Evolutionary conservation across 2,329 filamentous ascomycete genomes (phyloP).

Genomic region (Exserohilum turcica): DNA sequence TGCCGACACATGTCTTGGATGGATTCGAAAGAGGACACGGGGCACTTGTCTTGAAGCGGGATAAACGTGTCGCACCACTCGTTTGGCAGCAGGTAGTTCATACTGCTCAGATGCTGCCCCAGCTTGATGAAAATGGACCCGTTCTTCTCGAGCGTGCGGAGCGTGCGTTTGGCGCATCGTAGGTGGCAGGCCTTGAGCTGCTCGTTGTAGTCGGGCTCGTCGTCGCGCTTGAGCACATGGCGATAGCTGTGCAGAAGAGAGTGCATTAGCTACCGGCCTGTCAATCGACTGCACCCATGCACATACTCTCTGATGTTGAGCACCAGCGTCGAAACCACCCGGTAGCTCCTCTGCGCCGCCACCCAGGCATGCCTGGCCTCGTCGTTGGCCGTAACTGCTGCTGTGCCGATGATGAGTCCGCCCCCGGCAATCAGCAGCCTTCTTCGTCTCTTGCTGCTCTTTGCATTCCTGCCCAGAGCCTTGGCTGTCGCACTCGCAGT

Average conservation of each 20-base stretch:
- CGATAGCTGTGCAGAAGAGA: conserved; percentile 71
- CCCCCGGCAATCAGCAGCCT: conserved; percentile 35
- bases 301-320: conserved; percentile 88
- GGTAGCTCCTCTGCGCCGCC: conserved; percentile 75
- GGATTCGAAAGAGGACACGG: conserved; percentile 85
- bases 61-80: conserved; percentile 98
- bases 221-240: conserved; percentile 73
- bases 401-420: conserved; percentile 46
- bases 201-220: conserved; percentile 68
- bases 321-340: conserved; percentile 75
- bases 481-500: conserved; percentile 9
- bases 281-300: neutral
- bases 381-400: conserved; percentile 59
- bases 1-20: conserved; percentile 83
- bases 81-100: conserved; percentile 88
- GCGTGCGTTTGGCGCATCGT: conserved; percentile 85
- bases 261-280: conserved; percentile 19
- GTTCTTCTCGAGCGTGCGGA: conserved; percentile 89
- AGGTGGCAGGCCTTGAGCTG: conserved; percentile 84
- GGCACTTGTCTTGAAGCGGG: conserved; percentile 93
- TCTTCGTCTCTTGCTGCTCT: conserved; percentile 34
- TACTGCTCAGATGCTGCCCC: conserved; percentile 91
- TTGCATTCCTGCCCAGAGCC: conserved; percentile 7
- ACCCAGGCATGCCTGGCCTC: conserved; percentile 78
- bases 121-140: conserved; percentile 98